A percentile compares a stretch with the other conserved stretches of the same genome.
Evolutionary conservation across 2,329 filamentous ascomycete genomes (phyloP).

Genomic region (Leptodontidium sp.): DNA sequence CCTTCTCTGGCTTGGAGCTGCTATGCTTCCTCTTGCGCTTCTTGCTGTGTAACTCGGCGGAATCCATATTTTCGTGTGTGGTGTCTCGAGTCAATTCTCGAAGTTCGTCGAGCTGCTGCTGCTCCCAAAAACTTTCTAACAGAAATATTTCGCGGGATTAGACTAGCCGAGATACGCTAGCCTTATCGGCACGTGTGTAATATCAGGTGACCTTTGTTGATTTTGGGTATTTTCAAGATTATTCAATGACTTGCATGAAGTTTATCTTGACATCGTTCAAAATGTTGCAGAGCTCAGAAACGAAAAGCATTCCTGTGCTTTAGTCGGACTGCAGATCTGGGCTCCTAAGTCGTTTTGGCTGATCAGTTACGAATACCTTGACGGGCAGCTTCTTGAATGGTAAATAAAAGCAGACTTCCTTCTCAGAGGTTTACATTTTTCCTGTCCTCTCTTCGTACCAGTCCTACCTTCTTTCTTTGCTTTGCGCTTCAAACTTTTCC

Average conservation of each 20-base stretch:
- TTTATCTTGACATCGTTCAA: neutral
- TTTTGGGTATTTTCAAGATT: no score
- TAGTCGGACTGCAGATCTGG: neutral
- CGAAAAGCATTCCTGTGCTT: neutral
- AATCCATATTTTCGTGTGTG: slow-evolving; percentile 36
- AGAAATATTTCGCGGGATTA: slow-evolving; percentile 26
- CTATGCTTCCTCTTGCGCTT: slow-evolving; percentile 49
- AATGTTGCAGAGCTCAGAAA: neutral
- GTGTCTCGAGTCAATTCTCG: slow-evolving; percentile 15
- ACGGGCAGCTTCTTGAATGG: neutral
- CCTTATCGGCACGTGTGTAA: slow-evolving; percentile 25
- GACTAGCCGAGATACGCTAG: slow-evolving; percentile 33
- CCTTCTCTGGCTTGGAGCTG: slow-evolving; percentile 35
- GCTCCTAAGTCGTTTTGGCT: neutral
- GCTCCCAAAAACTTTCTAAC: slow-evolving; percentile 24
- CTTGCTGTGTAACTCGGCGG: slow-evolving; percentile 42
- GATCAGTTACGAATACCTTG: slow-evolving; percentile 16
- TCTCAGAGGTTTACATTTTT: neutral
- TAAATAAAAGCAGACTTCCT: neutral
- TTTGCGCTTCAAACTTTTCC: neutral
- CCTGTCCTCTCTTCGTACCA: neutral
- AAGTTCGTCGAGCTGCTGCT: neutral
- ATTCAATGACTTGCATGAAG: neutral
- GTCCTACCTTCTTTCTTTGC: neutral
- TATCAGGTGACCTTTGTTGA: neutral